Evolutionary conservation across 257 asterid species (phyloP), one percentile per base, ranked within the genome.

Genomic region (Fraxinus quadrangulata): DNA sequence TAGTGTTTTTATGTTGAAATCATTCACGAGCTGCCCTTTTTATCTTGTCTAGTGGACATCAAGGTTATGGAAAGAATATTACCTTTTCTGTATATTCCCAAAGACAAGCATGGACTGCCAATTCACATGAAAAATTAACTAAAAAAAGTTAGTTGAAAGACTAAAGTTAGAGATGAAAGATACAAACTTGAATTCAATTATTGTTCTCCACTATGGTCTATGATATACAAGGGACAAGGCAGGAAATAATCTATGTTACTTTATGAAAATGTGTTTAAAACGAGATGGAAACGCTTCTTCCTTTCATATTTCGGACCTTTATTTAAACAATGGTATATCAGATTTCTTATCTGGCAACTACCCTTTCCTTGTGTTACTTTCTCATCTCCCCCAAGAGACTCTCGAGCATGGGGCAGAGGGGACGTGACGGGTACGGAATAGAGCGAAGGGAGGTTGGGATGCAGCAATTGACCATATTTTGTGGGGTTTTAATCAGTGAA

Each of bases 21-120:
- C 69, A 26, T 63, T 63, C 69, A 63, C 69, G 34, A 63, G 69
- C n/a, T 26, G 69, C 34, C 34, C 34, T 63, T 24, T 63, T 63
- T 63, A 63, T 63, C 36, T 26, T 63, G 36, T 63, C 19, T 63
- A 12, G 21, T 63, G 69, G 69, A 63, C 34, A 11, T 3, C 34
- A 63, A 26, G 28, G 67, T 8, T 21, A 59, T 8, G 5, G 4
- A 56, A n/a, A 23, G 66, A 56, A 56, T 8, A 8, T 21, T 8
- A 21, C 3, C 23, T 59, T 21, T 21, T 21, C 9, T 59, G 5
- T 21, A 14, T 47, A 16, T 14, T 47, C 28, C 67, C 67, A 21
- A 8, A 59, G 67, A 59, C 13, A 23, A 23, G 67, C 67, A 59
- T 21, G 2, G 31, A 59, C 14, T 6, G 13, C 67, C 67, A 59